phyloP scores from a whole-genome alignment of 129 eudicot genomes.

The Pittosporum tobira region DNA sequence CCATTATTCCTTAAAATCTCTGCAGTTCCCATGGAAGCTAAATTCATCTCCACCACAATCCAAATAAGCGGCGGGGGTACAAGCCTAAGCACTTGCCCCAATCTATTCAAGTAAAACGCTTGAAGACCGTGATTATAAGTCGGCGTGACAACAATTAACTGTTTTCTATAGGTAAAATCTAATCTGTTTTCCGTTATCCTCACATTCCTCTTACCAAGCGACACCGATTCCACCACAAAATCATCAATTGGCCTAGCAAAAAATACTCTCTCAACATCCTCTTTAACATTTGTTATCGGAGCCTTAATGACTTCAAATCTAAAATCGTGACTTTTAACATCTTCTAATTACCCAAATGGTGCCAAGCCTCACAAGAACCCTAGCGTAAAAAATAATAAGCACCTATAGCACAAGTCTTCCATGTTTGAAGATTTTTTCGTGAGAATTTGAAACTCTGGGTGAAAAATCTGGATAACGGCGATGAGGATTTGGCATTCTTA shows the following conservation, averaged over 20 bases:
- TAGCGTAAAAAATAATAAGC: constrained; percentile 43
- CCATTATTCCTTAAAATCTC: constrained; percentile 71
- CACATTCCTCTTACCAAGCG: constrained; percentile 21
- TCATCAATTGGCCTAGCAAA: constrained; percentile 17
- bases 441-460: constrained; percentile 25
- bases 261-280: constrained; percentile 16
- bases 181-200: constrained; percentile 25
- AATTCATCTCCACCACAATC: constrained; percentile 92
- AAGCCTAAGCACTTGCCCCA: constrained; percentile 67
- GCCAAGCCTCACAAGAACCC: constrained; percentile 75
- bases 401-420: constrained; percentile 43
- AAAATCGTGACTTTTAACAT: constrained; percentile 37
- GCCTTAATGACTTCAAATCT: constrained; percentile 38
- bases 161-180: constrained; percentile 39
- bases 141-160: constrained; percentile 72
- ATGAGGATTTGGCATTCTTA: constrained; percentile 32
- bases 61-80: constrained; percentile 76
- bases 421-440: constrained; percentile 26
- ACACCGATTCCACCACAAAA: constrained; percentile 34
- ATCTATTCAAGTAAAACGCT: constrained; percentile 57
- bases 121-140: constrained; percentile 72
- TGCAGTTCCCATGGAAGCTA: constrained; percentile 65
- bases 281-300: constrained; percentile 22
- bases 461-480: constrained; percentile 34
- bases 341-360: constrained; percentile 47